These are phyloP conservation scores for Myrmaecium sp. DNA, from an alignment of 2,329 filamentous ascomycete species.

Conservation along the genomic window DNA sequence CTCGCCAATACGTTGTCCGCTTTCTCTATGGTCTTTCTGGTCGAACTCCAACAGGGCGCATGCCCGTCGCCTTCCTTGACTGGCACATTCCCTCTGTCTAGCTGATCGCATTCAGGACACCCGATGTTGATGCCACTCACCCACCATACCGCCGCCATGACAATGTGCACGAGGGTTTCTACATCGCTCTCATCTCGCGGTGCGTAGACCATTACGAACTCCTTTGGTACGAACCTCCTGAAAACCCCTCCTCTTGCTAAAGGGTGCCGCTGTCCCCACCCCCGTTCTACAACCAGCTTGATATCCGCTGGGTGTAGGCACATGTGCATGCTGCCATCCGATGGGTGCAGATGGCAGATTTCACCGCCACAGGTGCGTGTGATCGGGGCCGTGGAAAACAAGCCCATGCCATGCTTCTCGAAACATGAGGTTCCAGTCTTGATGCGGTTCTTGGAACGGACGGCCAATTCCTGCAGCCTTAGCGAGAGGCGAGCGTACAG, in stretches of 20 bases:
- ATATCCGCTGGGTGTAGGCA: constrained; percentile 67
- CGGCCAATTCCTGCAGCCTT: constrained; percentile 9
- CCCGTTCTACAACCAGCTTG: constrained; percentile 50
- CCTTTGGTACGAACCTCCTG: constrained; percentile 50
- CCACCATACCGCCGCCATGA: constrained; percentile 61
- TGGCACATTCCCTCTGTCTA: too few relatives aligned
- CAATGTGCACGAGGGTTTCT: constrained; percentile 47
- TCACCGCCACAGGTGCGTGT: constrained; percentile 64
- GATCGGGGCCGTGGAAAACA: constrained; percentile 51
- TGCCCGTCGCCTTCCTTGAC: too few relatives aligned
- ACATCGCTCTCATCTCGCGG: constrained; percentile 54
- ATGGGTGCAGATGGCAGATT: constrained; percentile 63
- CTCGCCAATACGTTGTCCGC: too few relatives aligned
- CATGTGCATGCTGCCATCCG: constrained; percentile 62
- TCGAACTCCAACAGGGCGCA: too few relatives aligned
- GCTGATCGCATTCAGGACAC: too few relatives aligned
- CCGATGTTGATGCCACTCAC: constrained; percentile 26
- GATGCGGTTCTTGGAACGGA: constrained; percentile 14
- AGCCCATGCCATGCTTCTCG: constrained; percentile 63
- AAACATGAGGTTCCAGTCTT: constrained; percentile 51
- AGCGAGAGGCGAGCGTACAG: constrained; percentile 19
- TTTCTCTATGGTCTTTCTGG: too few relatives aligned
- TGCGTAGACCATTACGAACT: constrained; percentile 72
- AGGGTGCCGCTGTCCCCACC: constrained; percentile 60
- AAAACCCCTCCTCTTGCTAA: constrained; percentile 51